These are phyloP conservation scores for Rhizopus microsporus DNA, from an alignment of 371 early-diverging fungal species.

Conservation along the genomic window DNA sequence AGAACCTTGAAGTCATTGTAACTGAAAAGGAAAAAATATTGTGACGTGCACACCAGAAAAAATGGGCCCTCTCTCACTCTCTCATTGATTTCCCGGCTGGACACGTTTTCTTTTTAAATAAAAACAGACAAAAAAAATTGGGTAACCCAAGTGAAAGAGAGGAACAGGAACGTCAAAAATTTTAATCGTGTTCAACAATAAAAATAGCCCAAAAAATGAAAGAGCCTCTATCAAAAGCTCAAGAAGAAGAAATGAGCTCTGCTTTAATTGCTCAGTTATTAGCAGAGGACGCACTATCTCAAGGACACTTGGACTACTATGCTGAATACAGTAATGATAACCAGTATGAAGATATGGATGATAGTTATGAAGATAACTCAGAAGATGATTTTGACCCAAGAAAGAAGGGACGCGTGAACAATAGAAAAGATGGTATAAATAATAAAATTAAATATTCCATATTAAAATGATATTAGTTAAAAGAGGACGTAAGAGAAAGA, in stretches of 20 bases:
- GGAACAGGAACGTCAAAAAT: no score
- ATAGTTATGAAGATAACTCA: constrained; percentile 52
- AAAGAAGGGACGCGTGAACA: constrained; percentile 26
- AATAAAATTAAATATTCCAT: not conserved
- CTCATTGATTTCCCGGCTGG: no score
- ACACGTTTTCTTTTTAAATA: no score
- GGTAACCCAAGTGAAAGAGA: no score
- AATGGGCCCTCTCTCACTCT: no score
- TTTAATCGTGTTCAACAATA: not conserved
- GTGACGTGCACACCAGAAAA: no score
- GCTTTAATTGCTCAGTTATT: constrained; percentile 78
- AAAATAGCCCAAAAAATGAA: constrained; percentile 7
- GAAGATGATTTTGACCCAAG: constrained; percentile 55
- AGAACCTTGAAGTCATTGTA: no score
- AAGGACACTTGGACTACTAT: constrained; percentile 54
- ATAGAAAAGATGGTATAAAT: constrained; percentile 31
- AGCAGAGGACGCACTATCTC: constrained; percentile 62
- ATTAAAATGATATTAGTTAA: constrained; percentile 7
- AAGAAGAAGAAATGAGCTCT: constrained; percentile 81
- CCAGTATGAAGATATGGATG: constrained; percentile 43
- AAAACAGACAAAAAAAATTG: no score
- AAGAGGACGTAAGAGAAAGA: constrained; percentile 25
- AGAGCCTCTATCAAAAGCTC: constrained; percentile 38
- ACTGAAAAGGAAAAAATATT: no score
- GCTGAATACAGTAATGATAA: constrained; percentile 64